These are phyloP conservation scores for Knoxdaviesia proteae DNA, from an alignment of 2,329 filamentous ascomycete genomes.

Conservation along the genomic window DNA sequence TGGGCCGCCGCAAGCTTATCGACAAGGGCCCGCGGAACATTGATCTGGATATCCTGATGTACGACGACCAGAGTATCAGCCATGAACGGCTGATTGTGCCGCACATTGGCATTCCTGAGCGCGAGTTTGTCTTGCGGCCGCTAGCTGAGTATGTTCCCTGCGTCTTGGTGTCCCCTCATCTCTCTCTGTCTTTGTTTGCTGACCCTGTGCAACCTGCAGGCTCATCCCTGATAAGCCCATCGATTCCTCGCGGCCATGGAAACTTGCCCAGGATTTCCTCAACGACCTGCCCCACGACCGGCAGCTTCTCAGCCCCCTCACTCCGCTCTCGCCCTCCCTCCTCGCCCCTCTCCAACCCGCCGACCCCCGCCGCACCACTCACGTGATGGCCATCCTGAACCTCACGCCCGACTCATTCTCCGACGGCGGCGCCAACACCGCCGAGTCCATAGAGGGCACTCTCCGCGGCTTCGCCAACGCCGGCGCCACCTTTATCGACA, in stretches of 20 bases:
- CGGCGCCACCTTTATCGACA: constrained; percentile 71
- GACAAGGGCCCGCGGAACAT: constrained; percentile 92
- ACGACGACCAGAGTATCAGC: constrained; percentile 43
- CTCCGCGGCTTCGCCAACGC: constrained; percentile 39
- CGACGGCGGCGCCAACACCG: constrained; percentile 51
- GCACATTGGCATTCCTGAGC: constrained; percentile 66
- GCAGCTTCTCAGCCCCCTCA: constrained; percentile 35
- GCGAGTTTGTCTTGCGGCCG: constrained; percentile 83
- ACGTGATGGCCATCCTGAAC: constrained; percentile 87
- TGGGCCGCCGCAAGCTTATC: constrained; percentile 66
- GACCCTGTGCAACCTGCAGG: constrained; percentile 12
- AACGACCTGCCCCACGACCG: constrained; percentile 30
- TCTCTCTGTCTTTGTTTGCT: neutral
- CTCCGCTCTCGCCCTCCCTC: constrained; percentile 25
- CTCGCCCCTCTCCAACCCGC: constrained; percentile 36
- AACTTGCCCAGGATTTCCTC: constrained; percentile 37
- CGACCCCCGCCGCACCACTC: constrained; percentile 39
- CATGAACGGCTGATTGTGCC: constrained; percentile 64
- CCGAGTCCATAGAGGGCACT: constrained; percentile 32
- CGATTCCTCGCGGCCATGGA: constrained; percentile 34
- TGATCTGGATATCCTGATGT: constrained; percentile 80
- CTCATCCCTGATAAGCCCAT: constrained; percentile 34
- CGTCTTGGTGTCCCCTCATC: neutral
- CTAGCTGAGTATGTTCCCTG: constrained; percentile 44
- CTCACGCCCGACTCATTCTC: constrained; percentile 94